Base-by-base conservation (phyloP, 345 rosid genomes). In the Lenwebbia sp. region DNA sequence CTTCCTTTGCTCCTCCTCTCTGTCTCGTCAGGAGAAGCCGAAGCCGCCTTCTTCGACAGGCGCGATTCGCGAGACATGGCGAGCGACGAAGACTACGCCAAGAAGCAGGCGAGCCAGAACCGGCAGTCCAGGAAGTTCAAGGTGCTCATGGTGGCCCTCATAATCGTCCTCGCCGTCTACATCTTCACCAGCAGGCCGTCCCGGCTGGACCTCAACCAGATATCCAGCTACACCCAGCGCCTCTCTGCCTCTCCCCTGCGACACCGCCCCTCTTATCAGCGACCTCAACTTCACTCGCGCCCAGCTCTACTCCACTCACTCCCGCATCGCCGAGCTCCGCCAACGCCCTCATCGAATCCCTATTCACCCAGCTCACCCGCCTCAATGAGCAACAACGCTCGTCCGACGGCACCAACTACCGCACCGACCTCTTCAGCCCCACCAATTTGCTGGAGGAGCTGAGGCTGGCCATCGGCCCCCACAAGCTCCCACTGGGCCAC, bases 401-500 rank as follows among this genome's bases (percentile, higher is more conserved):
- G 41, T 1, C 25, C 56, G 28, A 25, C 10, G 13, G 2, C 55
- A 52, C 30, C 41, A 62, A 15, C 75, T 62, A n/a, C 78, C n/a
- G 50, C 19, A 70, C 75, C 33, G 41, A 54, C 49, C 82, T 86
- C 44, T 62, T 62, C 75, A 62, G 41, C 75, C 5, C 75, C 41
- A 62, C 75, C 41, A 62, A 62, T 30, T 30, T 62, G 23, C 84
- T 91, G 21, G 88, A 90, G 21, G 93, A 93, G 84, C 70, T 91
- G 85, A 87, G 54, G 91, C 89, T 91, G 22, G 90, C 92, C 26
- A 26, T 88, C 13, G 92, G 90, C 3, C 85, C 92, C 57, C 93
- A 90, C 70, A 89, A 90, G 84, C 90, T 90, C 65, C 94, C 92
- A 4, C 58, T 92, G 6, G 93, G 93, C 26, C 55, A 55, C 87